phyloP scores from a whole-genome alignment of 495 filamentous ascomycete species.

The Podospora pseudoanserina region DNA sequence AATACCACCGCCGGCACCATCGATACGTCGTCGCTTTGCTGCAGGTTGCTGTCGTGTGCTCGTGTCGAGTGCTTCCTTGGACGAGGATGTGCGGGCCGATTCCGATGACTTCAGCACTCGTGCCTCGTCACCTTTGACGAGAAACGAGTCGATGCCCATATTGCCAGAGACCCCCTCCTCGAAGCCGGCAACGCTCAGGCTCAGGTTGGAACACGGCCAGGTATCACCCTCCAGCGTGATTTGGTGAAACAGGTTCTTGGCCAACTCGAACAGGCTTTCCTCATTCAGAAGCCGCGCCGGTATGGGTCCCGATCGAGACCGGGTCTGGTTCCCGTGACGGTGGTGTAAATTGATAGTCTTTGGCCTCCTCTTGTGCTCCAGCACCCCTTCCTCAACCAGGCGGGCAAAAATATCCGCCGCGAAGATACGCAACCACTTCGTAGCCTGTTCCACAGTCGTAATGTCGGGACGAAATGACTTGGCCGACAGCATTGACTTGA shows the following conservation, averaged over 20 bases:
- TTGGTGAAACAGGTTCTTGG: conserved; percentile 70
- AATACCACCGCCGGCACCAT: conserved; percentile 46
- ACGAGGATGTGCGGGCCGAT: conserved; percentile 19
- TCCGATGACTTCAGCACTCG: conserved; percentile 38
- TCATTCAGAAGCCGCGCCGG: conserved; percentile 74
- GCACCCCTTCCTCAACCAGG: conserved; percentile 84
- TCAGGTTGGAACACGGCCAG: conserved; percentile 86
- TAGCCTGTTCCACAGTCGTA: conserved; percentile 72
- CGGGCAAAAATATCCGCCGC: conserved; percentile 87
- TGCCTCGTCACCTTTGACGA: conserved; percentile 74
- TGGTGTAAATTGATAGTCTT: conserved; percentile 81
- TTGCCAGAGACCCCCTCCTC: conserved; percentile 84
- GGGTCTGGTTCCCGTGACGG: conserved; percentile 63
- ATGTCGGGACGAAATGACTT: conserved; percentile 92
- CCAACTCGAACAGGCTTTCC: conserved; percentile 67
- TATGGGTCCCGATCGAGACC: conserved; percentile 71
- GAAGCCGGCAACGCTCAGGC: conserved; percentile 80
- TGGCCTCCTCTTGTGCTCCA: conserved; percentile 84
- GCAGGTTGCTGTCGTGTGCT: conserved; percentile 35
- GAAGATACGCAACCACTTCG: conserved; percentile 88
- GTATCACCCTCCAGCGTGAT: conserved; percentile 69
- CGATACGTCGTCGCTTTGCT: conserved; percentile 53
- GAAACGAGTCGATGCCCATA: conserved; percentile 77
- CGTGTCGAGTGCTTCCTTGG: conserved; percentile 15
- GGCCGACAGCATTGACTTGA: conserved; percentile 97